A percentile compares a stretch with the other conserved stretches of the same genome.
Conservation (phyloP, 2,329 filamentous ascomycete species). For the Periconia digitata region DNA sequence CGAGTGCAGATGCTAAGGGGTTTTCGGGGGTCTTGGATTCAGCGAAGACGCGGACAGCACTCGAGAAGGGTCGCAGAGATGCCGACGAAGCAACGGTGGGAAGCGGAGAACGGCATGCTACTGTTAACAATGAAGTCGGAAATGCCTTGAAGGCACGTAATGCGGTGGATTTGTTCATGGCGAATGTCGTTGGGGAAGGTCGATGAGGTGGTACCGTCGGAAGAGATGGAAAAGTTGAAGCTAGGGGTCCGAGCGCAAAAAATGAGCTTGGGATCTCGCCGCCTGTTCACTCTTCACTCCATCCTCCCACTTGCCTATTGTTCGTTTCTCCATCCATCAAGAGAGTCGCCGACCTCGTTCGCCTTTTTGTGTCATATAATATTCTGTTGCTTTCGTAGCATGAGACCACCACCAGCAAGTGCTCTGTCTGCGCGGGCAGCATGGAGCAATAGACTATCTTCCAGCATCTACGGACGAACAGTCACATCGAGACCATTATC, state of each 20-base stretch:
- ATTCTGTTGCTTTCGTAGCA: slow-evolving; percentile 33
- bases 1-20: too few species aligned
- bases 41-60: slow-evolving; percentile 21
- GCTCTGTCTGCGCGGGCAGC: slow-evolving; percentile 46
- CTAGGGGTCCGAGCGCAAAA: slow-evolving; percentile 24
- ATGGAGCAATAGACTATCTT: slow-evolving; percentile 40
- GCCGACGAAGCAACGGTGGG: slow-evolving; percentile 12
- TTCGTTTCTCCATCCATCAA: slow-evolving; percentile 7
- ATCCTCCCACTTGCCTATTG: slow-evolving; percentile 22
- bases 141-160: slow-evolving; percentile 22
- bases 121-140: slow-evolving; percentile 31
- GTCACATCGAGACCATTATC: slow-evolving; percentile 53
- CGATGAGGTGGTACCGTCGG: slow-evolving; percentile 7
- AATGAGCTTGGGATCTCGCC: slow-evolving; percentile 24
- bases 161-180: slow-evolving; percentile 28
- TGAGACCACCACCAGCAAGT: slow-evolving; percentile 47
- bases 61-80: slow-evolving; percentile 38
- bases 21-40: slow-evolving; percentile 14
- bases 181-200: slow-evolving; percentile 8
- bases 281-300: slow-evolving; percentile 17
- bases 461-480: slow-evolving; percentile 48
- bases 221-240: slow-evolving; percentile 22
- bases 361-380: not conserved
- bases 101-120: slow-evolving; percentile 38
- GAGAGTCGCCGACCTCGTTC: not conserved